Evolutionary conservation across 2,329 filamentous ascomycete genomes (phyloP).

Genomic region (Myriosclerotinia duriaeana): DNA sequence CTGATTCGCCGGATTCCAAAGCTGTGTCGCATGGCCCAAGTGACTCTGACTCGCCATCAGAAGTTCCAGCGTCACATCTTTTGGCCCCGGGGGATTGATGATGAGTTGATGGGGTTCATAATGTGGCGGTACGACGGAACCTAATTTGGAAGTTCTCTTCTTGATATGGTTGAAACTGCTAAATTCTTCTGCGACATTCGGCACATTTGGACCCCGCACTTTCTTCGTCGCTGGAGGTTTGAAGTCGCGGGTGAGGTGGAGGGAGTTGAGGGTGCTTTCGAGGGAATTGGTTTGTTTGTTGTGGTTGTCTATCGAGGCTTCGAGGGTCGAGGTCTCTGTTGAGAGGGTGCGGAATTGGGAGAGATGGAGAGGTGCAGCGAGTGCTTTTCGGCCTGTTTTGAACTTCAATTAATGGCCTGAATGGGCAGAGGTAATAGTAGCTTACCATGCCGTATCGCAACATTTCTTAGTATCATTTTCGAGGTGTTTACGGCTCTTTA

Average conservation of each 20-base stretch:
- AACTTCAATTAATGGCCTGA: constrained; percentile 29
- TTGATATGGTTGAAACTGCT: constrained; percentile 42
- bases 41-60: constrained; percentile 85
- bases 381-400: constrained; percentile 52
- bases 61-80: constrained; percentile 85
- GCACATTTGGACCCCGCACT: neutral
- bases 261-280: constrained; percentile 31
- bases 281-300: constrained; percentile 29
- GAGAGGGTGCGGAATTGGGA: constrained; percentile 45
- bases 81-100: constrained; percentile 68
- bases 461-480: constrained; percentile 58
- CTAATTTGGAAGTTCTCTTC: constrained; percentile 49
- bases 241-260: constrained; percentile 31
- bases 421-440: neutral
- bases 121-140: constrained; percentile 50
- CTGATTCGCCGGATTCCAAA: constrained; percentile 94
- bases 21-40: constrained; percentile 83
- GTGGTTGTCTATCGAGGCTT: constrained; percentile 25
- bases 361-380: constrained; percentile 47
- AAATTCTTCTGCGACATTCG: constrained; percentile 33
- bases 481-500: constrained; percentile 26
- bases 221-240: constrained; percentile 18
- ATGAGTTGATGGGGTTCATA: constrained; percentile 69
- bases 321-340: constrained; percentile 32
- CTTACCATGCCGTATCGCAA: constrained; percentile 56